Evolutionary conservation across 1,284 basidiomycete genomes (phyloP), one percentile per base, ranked within the genome.

Genomic region (Singerocomus inundabilis): DNA sequence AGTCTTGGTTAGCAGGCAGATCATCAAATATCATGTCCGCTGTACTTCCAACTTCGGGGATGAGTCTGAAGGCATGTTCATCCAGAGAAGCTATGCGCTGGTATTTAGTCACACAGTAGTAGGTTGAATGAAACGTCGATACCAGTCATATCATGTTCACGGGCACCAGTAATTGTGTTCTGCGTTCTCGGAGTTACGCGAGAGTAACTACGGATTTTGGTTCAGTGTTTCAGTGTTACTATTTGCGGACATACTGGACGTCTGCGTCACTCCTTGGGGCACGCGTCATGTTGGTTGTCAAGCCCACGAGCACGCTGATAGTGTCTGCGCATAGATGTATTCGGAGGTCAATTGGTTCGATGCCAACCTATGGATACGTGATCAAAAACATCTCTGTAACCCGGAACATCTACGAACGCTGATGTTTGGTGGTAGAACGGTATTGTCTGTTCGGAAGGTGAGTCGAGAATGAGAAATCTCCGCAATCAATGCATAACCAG

Each of bases 21-120:
- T 98, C 93, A 62, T 98, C 96, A 36, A 79, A 76, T 41, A 98
- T 87, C 80, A 98, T 85, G 67, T 98, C 95, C 4, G 91, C 85
- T 5, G 83, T 79, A 5, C 84, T 80, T 6, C 87, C 87, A 46
- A 89, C 73, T 54, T 92, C 85, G 1, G 90, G 88, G 6, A 84
- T 66, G 21, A 75, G 74, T 43, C 73, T 79, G 70, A 97, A 98
- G 0, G 93, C 91, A 32, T 88, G 68, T 49, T 95, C 86, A 51
- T 97, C 93, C 25, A 98, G 72, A 15, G 90, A 91, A 46, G 81
- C 89, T 90, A 61, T 31, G 41, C 16, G 10, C 39, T 12, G 31
- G 38, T 44, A 44, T 36, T 61, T 33, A 58, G 54, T 15, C 24
- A 37, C 12, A 18, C 30, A 6, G 35, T 11, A 46, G 44, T 10